These are phyloP conservation scores for Sugiyamaella lignohabitans DNA, from an alignment of 805 yeast genomes.

Conservation along the genomic window DNA sequence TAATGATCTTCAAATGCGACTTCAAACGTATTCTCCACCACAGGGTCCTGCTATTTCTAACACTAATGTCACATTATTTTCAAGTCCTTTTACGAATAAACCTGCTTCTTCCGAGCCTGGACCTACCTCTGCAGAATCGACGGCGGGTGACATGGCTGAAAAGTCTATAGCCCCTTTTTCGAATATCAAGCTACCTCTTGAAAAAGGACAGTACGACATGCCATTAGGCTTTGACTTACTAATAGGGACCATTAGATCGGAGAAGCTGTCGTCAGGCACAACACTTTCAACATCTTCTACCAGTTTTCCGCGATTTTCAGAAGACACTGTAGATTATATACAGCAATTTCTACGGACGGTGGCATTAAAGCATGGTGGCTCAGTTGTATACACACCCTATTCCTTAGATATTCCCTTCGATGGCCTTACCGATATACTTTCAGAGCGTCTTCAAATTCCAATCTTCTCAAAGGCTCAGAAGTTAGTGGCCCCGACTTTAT, in stretches of 20 bases:
- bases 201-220: slow-evolving; percentile 25
- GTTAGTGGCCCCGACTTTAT: too few species aligned
- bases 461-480: slow-evolving; percentile 13
- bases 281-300: not conserved
- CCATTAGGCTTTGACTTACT: slow-evolving; percentile 27
- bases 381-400: slow-evolving; percentile 14
- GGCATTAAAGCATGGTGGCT: slow-evolving; percentile 18
- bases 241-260: slow-evolving; percentile 21
- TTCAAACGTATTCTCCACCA: slow-evolving; percentile 13
- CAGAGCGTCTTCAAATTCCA: slow-evolving; percentile 21
- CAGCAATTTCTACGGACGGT: slow-evolving; percentile 28
- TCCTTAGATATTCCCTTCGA: slow-evolving; percentile 4
- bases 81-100: not conserved
- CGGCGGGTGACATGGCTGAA: too few species aligned
- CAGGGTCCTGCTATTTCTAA: not conserved
- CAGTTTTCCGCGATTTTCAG: slow-evolving; percentile 6
- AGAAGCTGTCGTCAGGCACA: slow-evolving; percentile 3
- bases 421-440: slow-evolving; percentile 14
- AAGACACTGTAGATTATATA: slow-evolving; percentile 25
- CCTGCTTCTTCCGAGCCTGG: not conserved
- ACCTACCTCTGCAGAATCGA: not conserved
- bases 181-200: slow-evolving; percentile 24
- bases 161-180: slow-evolving; percentile 2
- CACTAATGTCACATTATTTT: too few species aligned
- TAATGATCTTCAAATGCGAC: slow-evolving; percentile 8